Percentiles rank a stretch among this genome's conserved stretches.
phyloP scores from a whole-genome alignment of 495 filamentous ascomycete species.

The Barbatosphaeria neglecta region DNA sequence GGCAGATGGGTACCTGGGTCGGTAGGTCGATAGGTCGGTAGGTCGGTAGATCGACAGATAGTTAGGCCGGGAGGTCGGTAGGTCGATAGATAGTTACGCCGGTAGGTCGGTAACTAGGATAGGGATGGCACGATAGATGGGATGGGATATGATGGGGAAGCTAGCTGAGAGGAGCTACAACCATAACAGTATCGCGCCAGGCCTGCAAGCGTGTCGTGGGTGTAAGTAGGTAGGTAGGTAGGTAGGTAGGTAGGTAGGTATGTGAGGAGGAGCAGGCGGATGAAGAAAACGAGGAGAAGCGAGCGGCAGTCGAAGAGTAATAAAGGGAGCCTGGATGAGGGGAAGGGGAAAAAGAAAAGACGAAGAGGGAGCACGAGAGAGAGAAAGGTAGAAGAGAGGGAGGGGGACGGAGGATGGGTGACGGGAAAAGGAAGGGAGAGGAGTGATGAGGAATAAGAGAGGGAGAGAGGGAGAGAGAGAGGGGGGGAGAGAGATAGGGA shows the following conservation, averaged over 20 bases:
- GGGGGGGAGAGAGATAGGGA: background rate
- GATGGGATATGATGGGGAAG: too few species aligned
- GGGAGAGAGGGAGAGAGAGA: background rate
- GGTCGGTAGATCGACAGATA: too few species aligned
- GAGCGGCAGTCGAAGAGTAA: background rate
- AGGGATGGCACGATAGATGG: too few species aligned
- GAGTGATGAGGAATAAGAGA: background rate
- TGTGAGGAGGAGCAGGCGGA: background rate
- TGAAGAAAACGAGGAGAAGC: slow-evolving; percentile 1
- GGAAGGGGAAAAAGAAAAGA: background rate
- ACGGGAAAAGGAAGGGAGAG: background rate
- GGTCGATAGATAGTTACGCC: too few species aligned
- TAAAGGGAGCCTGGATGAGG: too few species aligned
- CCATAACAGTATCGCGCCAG: background rate
- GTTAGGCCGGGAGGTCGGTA: too few species aligned
- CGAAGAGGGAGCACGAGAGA: background rate
- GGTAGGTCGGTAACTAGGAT: too few species aligned
- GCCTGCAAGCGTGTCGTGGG: too few species aligned
- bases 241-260: slow-evolving; percentile 3
- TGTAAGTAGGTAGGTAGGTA: slow-evolving; percentile 1
- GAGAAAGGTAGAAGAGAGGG: background rate
- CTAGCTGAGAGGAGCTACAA: too few species aligned
- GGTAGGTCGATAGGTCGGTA: too few species aligned
- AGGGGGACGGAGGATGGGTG: background rate
- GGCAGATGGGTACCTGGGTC: too few species aligned